A percentile compares a stretch with the other conserved stretches of the same genome.
Evolutionary conservation across 1,139 yeast species (phyloP).

Genomic region (Hemisphaericaspora xylanilytica): DNA sequence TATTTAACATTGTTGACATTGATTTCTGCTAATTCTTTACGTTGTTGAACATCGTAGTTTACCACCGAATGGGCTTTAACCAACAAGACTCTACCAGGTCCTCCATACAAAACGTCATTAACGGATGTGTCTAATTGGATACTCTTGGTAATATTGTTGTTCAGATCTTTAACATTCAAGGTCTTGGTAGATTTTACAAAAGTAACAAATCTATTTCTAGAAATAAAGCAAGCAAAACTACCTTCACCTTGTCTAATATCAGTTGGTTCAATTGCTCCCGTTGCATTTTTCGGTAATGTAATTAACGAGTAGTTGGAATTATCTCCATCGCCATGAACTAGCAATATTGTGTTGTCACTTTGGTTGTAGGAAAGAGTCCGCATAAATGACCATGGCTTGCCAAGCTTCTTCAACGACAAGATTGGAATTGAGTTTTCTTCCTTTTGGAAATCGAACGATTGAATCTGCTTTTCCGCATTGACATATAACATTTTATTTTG

Average conservation of each 20-base stretch:
- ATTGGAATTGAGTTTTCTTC: conserved; percentile 71
- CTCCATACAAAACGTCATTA: conserved; percentile 71
- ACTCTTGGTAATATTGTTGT: conserved; percentile 76
- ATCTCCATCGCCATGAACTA: conserved; percentile 72
- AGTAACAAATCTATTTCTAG: conserved; percentile 90
- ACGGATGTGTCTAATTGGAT: conserved; percentile 73
- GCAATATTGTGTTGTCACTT: conserved; percentile 81
- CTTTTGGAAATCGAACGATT: conserved; percentile 64
- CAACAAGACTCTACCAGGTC: conserved; percentile 80
- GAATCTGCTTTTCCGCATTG: conserved; percentile 84
- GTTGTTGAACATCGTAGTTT: conserved; percentile 90
- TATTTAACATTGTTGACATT: conserved; percentile 81
- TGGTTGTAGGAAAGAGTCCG: conserved; percentile 88
- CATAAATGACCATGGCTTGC: conserved; percentile 83
- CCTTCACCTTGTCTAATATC: conserved; percentile 80
- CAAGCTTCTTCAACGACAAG: conserved; percentile 79
- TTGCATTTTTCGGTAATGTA: conserved; percentile 78
- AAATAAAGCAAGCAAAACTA: conserved; percentile 82
- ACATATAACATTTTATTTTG: conserved; percentile 72
- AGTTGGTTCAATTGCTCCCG: conserved; percentile 90
- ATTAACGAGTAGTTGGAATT: conserved; percentile 69
- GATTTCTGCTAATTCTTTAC: conserved; percentile 69
- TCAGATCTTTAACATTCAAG: conserved; percentile 80
- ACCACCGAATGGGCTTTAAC: conserved; percentile 72
- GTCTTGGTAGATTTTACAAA: conserved; percentile 62